Conservation (phyloP, 345 rosid species). For the Capsella bursapastoris region DNA sequence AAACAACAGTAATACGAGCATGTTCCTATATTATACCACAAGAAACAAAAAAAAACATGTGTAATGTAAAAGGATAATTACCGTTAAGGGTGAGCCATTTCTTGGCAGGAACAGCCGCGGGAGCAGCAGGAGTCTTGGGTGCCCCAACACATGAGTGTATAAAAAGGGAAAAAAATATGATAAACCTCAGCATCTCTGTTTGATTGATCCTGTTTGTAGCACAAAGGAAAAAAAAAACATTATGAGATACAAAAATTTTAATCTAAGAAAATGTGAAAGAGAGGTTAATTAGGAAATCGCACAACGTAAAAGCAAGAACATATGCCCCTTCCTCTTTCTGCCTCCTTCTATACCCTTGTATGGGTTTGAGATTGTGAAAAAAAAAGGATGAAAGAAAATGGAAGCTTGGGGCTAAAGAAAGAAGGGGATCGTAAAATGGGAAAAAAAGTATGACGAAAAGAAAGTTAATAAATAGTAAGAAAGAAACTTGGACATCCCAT, state of each 20-base stretch:
- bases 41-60: neutral
- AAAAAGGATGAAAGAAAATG: slow-evolving; percentile 20
- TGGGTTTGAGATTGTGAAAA: slow-evolving; percentile 22
- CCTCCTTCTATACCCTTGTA: slow-evolving; percentile 22
- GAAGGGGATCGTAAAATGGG: slow-evolving; percentile 20
- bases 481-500: slow-evolving; percentile 2
- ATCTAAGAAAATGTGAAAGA: neutral
- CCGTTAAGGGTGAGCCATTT: slow-evolving; percentile 74
- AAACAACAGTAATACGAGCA: slow-evolving; percentile 7
- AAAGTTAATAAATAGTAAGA: slow-evolving; percentile 2
- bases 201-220: slow-evolving; percentile 23
- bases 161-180: slow-evolving; percentile 53
- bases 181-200: slow-evolving; percentile 54
- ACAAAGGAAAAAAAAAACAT: slow-evolving; percentile 13
- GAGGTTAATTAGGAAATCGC: neutral
- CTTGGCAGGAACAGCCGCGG: slow-evolving; percentile 31
- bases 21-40: neutral
- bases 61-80: slow-evolving; percentile 21
- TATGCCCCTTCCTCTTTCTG: slow-evolving; percentile 37
- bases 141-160: slow-evolving; percentile 48
- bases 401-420: slow-evolving; percentile 41
- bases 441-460: neutral
- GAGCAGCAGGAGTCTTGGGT: slow-evolving; percentile 14
- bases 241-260: neutral
- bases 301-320: slow-evolving; percentile 37